Evolutionary conservation across 768 basidiomycete genomes (phyloP).

Genomic region (Podaxis sp.): DNA sequence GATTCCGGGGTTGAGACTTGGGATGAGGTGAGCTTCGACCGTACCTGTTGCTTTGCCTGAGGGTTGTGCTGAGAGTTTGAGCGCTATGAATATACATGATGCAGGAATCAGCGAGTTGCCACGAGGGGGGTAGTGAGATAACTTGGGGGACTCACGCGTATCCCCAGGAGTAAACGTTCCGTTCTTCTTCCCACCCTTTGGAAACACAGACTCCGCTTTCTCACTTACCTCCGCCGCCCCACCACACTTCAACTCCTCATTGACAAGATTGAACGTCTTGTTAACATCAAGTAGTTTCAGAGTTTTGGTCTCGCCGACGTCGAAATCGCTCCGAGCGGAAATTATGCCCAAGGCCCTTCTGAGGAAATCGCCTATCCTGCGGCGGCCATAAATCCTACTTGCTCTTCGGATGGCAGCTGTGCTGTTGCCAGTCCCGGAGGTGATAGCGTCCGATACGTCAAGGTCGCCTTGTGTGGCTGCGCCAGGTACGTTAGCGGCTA

Average conservation of each 20-base stretch:
- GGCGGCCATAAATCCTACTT: constrained; percentile 24
- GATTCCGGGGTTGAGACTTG: constrained; percentile 45
- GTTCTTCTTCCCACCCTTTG: constrained; percentile 28
- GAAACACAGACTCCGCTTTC: constrained; percentile 44
- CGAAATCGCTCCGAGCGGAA: constrained; percentile 17
- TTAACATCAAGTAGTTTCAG: constrained; percentile 32
- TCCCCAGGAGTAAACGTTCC: constrained; percentile 36
- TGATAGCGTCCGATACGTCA: not conserved
- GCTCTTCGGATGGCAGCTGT: not conserved
- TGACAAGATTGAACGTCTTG: constrained; percentile 31
- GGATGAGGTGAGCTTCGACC: constrained; percentile 49
- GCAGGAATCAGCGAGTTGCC: not conserved
- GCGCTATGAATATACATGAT: constrained; percentile 25
- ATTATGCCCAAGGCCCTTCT: too few relatives aligned
- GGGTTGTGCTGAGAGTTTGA: constrained; percentile 42
- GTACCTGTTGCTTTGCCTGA: constrained; percentile 39
- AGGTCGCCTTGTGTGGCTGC: not conserved
- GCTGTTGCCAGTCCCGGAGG: not conserved
- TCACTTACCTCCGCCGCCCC: constrained; percentile 15
- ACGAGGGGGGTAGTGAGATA: not conserved
- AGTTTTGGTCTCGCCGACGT: constrained; percentile 28
- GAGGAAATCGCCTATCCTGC: constrained; percentile 1
- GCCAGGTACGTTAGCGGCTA: constrained; percentile 19
- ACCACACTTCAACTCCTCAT: constrained; percentile 28
- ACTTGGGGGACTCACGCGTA: constrained; percentile 43